Evolutionary conservation across 2,329 filamentous ascomycete genomes (phyloP).

Genomic region (Trichoderma endophyticum): DNA sequence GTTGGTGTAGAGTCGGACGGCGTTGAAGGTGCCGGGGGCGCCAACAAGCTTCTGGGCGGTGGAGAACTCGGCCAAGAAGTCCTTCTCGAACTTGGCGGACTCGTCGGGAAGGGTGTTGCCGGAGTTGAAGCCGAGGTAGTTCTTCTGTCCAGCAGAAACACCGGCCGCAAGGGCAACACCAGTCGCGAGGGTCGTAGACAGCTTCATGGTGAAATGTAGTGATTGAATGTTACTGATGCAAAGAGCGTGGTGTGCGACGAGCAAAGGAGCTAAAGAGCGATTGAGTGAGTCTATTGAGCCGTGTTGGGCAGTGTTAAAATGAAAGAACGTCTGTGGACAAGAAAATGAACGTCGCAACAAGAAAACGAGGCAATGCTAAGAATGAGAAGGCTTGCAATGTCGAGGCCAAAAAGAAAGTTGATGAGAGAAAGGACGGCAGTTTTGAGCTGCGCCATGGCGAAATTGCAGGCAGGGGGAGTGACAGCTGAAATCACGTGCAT

Average conservation of each 20-base stretch:
- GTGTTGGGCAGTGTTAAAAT: neutral
- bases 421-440: neutral
- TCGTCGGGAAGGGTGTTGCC: slow-evolving; percentile 45
- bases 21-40: slow-evolving; percentile 53
- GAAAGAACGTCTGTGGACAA: slow-evolving; percentile 7
- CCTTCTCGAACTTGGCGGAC: slow-evolving; percentile 51
- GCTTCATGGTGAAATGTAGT: slow-evolving; percentile 45
- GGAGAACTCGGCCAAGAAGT: slow-evolving; percentile 47
- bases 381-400: slow-evolving; percentile 2
- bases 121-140: slow-evolving; percentile 55
- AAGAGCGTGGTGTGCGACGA: slow-evolving; percentile 5
- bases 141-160: slow-evolving; percentile 40
- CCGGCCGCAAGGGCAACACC: slow-evolving; percentile 38
- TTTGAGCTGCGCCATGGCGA: slow-evolving; percentile 14
- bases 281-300: slow-evolving; percentile 2
- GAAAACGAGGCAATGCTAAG: slow-evolving; percentile 10
- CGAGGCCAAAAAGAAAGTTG: neutral
- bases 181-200: slow-evolving; percentile 37
- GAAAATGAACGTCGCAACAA: slow-evolving; percentile 8
- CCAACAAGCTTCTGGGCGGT: slow-evolving; percentile 35
- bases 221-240: neutral
- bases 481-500: slow-evolving; percentile 8
- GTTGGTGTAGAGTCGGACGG: slow-evolving; percentile 65
- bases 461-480: slow-evolving; percentile 10
- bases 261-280: neutral